Evolutionary conservation across 148 eudicot genomes (phyloP).

Genomic region (Fagopyrum homotropicum): DNA sequence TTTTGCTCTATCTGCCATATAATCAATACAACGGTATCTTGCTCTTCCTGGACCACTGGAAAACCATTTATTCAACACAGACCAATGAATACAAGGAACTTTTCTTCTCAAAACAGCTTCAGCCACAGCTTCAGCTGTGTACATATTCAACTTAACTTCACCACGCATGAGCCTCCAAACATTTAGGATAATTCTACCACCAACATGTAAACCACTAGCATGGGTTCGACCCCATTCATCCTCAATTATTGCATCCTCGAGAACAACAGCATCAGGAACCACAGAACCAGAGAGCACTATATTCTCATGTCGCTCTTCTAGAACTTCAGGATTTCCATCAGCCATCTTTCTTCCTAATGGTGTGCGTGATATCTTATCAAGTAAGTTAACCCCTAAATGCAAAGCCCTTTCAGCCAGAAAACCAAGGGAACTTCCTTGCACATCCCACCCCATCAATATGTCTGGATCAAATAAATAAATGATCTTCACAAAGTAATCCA

Average conservation of each 20-base stretch:
- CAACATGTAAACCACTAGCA: constrained; percentile 88
- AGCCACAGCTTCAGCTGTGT: constrained; percentile 80
- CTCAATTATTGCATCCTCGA: constrained; percentile 55
- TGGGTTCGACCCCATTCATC: constrained; percentile 99
- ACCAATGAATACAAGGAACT: constrained; percentile 59
- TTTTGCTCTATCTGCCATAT: constrained; percentile 50
- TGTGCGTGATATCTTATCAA: constrained; percentile 72
- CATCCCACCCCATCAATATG: constrained; percentile 89
- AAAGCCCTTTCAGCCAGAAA: constrained; percentile 91
- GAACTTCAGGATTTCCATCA: constrained; percentile 27
- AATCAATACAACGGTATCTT: constrained; percentile 68
- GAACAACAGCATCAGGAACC: constrained; percentile 36
- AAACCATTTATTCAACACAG: constrained; percentile 67
- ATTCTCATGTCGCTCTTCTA: constrained; percentile 31
- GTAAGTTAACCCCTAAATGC: constrained; percentile 58
- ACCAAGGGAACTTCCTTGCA: constrained; percentile 87
- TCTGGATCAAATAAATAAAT: constrained; percentile 60
- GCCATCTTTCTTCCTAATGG: constrained; percentile 40
- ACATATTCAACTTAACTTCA: constrained; percentile 76
- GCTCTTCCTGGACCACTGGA: constrained; percentile 80
- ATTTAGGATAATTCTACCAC: constrained; percentile 88
- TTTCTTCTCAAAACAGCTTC: constrained; percentile 80
- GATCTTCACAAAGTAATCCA: constrained; percentile 48
- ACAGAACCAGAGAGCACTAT: constrained; percentile 35
- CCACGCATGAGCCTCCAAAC: constrained; percentile 84